These are phyloP conservation scores for Spizellomyces sp. DNA, from an alignment of 192 early-diverging fungal species.

Conservation along the genomic window DNA sequence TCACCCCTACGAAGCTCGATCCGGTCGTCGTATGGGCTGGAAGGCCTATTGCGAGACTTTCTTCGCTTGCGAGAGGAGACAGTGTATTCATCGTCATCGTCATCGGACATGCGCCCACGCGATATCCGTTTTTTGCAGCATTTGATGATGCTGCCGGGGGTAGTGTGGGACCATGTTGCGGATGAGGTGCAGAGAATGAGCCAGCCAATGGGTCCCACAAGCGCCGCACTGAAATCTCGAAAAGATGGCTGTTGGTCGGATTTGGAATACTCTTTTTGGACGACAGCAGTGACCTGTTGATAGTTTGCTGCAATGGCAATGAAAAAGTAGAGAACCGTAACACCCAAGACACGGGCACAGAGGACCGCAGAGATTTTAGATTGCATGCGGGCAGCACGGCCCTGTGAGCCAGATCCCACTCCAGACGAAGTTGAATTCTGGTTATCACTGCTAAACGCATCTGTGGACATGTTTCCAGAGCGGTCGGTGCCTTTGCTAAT, in stretches of 20 bases:
- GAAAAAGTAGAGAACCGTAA: conserved; percentile 5
- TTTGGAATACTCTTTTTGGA: background rate
- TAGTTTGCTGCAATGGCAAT: conserved; percentile 15
- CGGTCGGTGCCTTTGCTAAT: background rate
- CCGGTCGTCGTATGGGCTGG: too few species aligned
- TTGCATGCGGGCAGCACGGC: background rate
- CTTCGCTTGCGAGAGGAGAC: too few species aligned
- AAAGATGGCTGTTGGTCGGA: background rate
- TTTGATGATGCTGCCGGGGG: background rate
- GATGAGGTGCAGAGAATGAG: conserved; percentile 20
- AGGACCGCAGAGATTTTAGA: conserved; percentile 10
- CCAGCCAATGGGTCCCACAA: conserved; percentile 20
- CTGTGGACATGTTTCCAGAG: background rate
- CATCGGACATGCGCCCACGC: too few species aligned
- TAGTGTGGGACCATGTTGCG: conserved; percentile 21
- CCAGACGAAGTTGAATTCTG: background rate
- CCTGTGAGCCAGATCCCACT: background rate
- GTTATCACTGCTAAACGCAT: background rate
- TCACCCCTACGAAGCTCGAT: too few species aligned
- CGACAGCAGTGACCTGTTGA: conserved; percentile 16
- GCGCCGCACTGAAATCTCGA: conserved; percentile 6
- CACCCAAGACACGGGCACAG: conserved; percentile 9
- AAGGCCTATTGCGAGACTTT: too few species aligned
- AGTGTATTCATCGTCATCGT: too few species aligned
- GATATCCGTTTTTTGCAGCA: too few species aligned